Conservation (phyloP, 192 early-diverging fungal species). For the Physocladia obscura region DNA sequence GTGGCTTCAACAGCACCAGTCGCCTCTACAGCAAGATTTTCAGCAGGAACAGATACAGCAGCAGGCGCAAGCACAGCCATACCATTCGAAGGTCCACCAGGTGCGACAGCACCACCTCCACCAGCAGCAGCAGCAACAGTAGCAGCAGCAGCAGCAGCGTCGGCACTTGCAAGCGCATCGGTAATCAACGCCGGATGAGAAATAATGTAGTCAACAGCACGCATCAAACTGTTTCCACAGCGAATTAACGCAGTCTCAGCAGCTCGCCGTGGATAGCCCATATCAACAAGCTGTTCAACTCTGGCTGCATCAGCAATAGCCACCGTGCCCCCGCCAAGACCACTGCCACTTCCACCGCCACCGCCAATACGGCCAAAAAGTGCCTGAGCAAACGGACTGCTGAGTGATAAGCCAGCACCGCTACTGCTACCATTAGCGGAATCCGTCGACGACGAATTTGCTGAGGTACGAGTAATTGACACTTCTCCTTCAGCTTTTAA, state of each 20-base stretch:
- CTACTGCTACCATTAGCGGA: neutral
- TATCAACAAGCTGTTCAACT: constrained; percentile 73
- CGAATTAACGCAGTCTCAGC: constrained; percentile 79
- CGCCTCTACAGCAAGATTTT: neutral
- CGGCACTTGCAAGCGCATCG: constrained; percentile 37
- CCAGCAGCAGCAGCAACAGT: constrained; percentile 9
- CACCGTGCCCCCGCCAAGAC: constrained; percentile 16
- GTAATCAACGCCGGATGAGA: constrained; percentile 55
- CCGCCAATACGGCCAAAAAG: constrained; percentile 11
- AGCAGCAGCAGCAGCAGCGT: constrained; percentile 36
- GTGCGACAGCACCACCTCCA: constrained; percentile 18
- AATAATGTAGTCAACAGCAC: constrained; percentile 85
- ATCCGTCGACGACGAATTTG: neutral
- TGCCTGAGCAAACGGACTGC: constrained; percentile 9
- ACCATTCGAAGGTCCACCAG: neutral
- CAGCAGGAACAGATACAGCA: neutral
- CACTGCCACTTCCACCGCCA: no score
- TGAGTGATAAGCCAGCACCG: neutral
- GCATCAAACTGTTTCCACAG: constrained; percentile 70
- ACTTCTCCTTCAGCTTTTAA: constrained; percentile 75
- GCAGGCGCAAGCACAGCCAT: neutral
- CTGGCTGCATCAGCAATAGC: constrained; percentile 60
- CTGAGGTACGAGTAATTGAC: constrained; percentile 6
- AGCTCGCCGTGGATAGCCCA: constrained; percentile 81
- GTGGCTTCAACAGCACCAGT: neutral